Conservation (phyloP, 805 yeast genomes). For the Wickerhamomyces chambardii region DNA sequence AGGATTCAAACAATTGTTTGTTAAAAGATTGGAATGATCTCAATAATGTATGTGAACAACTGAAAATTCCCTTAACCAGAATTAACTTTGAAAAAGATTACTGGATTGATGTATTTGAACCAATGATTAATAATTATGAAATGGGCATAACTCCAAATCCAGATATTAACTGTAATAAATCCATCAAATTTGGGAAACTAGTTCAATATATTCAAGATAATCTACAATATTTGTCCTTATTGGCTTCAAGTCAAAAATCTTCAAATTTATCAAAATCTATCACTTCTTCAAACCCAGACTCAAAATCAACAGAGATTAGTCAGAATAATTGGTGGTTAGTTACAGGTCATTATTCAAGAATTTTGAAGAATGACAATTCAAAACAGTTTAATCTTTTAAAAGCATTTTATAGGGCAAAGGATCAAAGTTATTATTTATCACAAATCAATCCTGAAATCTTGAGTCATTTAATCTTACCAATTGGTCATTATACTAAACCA, state of each 20-base stretch:
- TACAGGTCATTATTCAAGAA: constrained; percentile 75
- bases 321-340: constrained; percentile 68
- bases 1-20: constrained; percentile 50
- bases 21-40: constrained; percentile 91
- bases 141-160: constrained; percentile 89
- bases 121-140: constrained; percentile 72
- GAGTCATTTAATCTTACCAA: constrained; percentile 56
- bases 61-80: constrained; percentile 63
- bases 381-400: constrained; percentile 41
- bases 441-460: constrained; percentile 44
- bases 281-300: no score
- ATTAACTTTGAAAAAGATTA: constrained; percentile 86
- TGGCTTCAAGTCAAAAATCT: no score
- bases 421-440: constrained; percentile 87
- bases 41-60: constrained; percentile 44
- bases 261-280: no score
- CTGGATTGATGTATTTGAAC: constrained; percentile 88
- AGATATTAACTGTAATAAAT: constrained; percentile 79
- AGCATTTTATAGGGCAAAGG: constrained; percentile 55
- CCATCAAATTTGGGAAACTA: constrained; percentile 81
- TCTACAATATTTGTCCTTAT: no score
- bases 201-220: constrained; percentile 39
- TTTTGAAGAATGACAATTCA: constrained; percentile 26
- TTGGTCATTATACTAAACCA: constrained; percentile 72
- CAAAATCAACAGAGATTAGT: constrained; percentile 22